Conservation (phyloP, 2,329 filamentous ascomycete species). For the Salinomyces thailandicus region DNA sequence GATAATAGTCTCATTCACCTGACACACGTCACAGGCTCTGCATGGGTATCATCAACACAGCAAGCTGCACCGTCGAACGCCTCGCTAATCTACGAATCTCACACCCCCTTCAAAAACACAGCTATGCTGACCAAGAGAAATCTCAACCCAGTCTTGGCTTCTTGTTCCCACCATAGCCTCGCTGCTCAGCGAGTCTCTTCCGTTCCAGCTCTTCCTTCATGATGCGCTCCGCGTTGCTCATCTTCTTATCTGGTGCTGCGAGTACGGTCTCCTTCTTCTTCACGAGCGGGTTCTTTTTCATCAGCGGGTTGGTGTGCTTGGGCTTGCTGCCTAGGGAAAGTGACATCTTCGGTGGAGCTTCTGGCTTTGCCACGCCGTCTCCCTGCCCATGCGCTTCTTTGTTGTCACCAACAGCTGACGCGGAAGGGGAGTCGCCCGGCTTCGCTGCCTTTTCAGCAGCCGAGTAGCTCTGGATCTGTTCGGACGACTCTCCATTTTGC, state of each 20-base stretch:
- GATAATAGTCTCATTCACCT: too few species aligned
- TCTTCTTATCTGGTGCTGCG: conserved; percentile 60
- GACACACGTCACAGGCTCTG: too few species aligned
- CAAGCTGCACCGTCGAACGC: neutral
- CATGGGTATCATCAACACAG: neutral
- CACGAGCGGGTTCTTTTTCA: conserved; percentile 60
- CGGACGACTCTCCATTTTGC: conserved; percentile 12
- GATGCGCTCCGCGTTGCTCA: conserved; percentile 78
- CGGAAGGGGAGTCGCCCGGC: conserved; percentile 4
- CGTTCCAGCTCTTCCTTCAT: conserved; percentile 55
- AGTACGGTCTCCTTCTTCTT: conserved; percentile 51
- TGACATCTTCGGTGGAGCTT: conserved; percentile 39
- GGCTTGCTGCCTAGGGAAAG: conserved; percentile 57
- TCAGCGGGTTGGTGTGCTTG: conserved; percentile 61
- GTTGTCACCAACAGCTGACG: conserved; percentile 6
- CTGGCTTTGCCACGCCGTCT: neutral
- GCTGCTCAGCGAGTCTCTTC: conserved; percentile 27
- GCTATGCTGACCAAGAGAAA: neutral
- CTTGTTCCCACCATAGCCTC: conserved; percentile 16
- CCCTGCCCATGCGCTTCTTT: conserved; percentile 1
- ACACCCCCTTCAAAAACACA: neutral
- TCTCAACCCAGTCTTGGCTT: conserved; percentile 15
- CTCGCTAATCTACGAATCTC: neutral
- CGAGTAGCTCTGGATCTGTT: conserved; percentile 23
- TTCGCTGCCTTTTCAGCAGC: conserved; percentile 9